These are phyloP conservation scores for Annulohypoxylon truncatum DNA, from an alignment of 2,329 filamentous ascomycete genomes.

Conservation along the genomic window DNA sequence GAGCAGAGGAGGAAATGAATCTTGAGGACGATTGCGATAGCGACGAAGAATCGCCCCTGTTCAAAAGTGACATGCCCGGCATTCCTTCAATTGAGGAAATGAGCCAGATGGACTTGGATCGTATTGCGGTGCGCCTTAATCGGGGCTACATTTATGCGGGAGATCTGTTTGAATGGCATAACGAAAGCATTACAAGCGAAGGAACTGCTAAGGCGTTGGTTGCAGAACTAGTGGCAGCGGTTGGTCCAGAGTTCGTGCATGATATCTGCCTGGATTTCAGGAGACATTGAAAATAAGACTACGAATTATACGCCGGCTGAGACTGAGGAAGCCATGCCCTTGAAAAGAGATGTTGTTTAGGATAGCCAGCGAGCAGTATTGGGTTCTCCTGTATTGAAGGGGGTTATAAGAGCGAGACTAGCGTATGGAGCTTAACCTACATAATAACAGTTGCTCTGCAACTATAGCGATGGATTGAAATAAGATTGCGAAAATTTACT, in stretches of 20 bases:
- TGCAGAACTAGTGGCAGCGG: constrained; percentile 73
- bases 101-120: constrained; percentile 65
- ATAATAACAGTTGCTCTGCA: neutral
- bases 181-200: constrained; percentile 61
- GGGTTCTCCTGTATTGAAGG: neutral
- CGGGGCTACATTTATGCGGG: constrained; percentile 41
- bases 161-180: constrained; percentile 67
- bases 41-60: constrained; percentile 55
- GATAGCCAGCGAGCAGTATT: neutral
- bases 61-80: constrained; percentile 74
- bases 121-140: constrained; percentile 65
- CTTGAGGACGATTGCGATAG: constrained; percentile 31
- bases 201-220: constrained; percentile 70
- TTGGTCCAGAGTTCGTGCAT: constrained; percentile 70
- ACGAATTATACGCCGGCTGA: neutral
- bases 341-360: neutral
- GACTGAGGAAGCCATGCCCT: neutral
- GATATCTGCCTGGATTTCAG: constrained; percentile 69
- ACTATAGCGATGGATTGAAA: neutral
- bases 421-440: neutral
- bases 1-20: neutral
- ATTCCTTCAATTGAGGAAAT: constrained; percentile 68
- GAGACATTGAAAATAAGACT: constrained; percentile 7
- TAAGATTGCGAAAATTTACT: neutral
- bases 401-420: neutral